Evolutionary conservation across 495 filamentous ascomycete genomes (phyloP).

Genomic region (Penicillium lagena): DNA sequence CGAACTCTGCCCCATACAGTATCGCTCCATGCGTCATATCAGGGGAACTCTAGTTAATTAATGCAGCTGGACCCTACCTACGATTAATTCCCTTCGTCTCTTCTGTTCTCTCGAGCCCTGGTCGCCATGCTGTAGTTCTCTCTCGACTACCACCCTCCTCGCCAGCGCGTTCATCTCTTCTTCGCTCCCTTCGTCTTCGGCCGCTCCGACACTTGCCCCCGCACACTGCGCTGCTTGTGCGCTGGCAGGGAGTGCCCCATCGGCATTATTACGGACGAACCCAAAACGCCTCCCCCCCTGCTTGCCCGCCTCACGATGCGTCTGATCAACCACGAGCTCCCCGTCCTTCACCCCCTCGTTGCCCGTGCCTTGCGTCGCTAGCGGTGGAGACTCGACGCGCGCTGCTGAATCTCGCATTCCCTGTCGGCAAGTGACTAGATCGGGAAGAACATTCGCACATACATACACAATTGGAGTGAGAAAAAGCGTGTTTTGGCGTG

Average conservation of each 20-base stretch:
- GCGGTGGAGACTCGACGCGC: background rate
- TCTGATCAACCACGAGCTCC: constrained; percentile 19
- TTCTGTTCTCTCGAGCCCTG: background rate
- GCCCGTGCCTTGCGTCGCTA: constrained; percentile 29
- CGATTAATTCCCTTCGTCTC: background rate
- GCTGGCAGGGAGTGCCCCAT: constrained; percentile 14
- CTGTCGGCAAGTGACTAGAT: background rate
- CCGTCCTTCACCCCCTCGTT: constrained; percentile 4
- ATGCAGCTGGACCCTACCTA: constrained; percentile 2
- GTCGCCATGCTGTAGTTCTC: background rate
- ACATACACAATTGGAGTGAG: no score
- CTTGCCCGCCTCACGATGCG: constrained; percentile 26
- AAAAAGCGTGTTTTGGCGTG: no score
- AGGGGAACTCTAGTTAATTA: constrained; percentile 4
- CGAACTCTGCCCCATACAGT: background rate
- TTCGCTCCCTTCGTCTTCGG: no score
- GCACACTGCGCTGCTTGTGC: constrained; percentile 2
- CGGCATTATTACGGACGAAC: background rate
- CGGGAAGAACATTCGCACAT: background rate
- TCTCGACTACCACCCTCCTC: no score
- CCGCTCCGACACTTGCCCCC: constrained; percentile 1
- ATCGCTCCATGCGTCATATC: constrained; percentile 8
- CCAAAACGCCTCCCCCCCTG: background rate
- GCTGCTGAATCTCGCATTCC: background rate
- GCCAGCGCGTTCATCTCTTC: no score